These are phyloP conservation scores for Westerdykella aurantiaca DNA, from an alignment of 2,329 filamentous ascomycete genomes.

Conservation along the genomic window DNA sequence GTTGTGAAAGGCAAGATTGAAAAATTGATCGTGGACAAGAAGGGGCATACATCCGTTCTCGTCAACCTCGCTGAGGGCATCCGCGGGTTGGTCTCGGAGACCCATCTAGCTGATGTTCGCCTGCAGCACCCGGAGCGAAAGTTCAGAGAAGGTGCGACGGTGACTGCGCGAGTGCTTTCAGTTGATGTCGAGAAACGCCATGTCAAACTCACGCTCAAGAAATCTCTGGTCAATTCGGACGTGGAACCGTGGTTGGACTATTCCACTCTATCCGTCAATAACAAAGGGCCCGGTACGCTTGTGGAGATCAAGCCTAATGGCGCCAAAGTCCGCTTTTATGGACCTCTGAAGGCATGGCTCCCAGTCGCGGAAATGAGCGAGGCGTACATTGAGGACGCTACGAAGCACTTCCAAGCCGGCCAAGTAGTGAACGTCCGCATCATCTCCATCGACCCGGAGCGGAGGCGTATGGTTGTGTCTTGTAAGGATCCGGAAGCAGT, in stretches of 20 bases:
- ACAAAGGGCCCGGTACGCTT: constrained; percentile 80
- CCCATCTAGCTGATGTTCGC: constrained; percentile 81
- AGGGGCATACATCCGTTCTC: constrained; percentile 75
- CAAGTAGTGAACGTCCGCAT: constrained; percentile 90
- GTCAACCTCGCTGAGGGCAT: constrained; percentile 82
- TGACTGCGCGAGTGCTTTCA: constrained; percentile 82
- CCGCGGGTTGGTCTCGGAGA: constrained; percentile 78
- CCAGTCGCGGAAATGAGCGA: constrained; percentile 98
- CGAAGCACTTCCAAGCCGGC: constrained; percentile 80
- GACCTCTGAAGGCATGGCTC: constrained; percentile 74
- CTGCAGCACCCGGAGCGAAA: constrained; percentile 94
- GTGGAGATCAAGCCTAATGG: constrained; percentile 72
- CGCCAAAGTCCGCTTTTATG: constrained; percentile 90
- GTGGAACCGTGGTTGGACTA: constrained; percentile 72
- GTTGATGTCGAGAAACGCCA: constrained; percentile 69
- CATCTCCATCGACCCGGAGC: constrained; percentile 68
- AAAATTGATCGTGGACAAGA: constrained; percentile 70
- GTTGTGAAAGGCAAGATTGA: constrained; percentile 78
- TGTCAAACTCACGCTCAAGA: constrained; percentile 86
- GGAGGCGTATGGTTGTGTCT: constrained; percentile 72
- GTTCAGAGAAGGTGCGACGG: constrained; percentile 76
- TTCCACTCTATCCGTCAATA: constrained; percentile 64
- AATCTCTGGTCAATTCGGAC: constrained; percentile 87
- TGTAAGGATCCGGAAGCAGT: constrained; percentile 85
- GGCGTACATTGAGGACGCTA: constrained; percentile 83